A percentile compares a stretch with the other conserved stretches of the same genome.
Evolutionary conservation across 75 land plant species (phyloP).

Genomic region (Picea glauca): DNA sequence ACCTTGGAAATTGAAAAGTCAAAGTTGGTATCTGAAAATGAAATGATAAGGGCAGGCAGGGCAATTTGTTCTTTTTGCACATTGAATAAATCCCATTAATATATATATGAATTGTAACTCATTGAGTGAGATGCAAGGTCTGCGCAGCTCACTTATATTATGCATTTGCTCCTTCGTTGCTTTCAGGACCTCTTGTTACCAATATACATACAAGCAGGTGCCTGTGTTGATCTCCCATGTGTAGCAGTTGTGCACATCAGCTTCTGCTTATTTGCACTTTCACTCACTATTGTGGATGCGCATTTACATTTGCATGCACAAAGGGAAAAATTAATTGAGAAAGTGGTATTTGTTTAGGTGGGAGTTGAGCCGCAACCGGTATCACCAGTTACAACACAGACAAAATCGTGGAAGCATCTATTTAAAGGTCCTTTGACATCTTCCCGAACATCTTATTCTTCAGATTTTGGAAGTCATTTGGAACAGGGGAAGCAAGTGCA

Average conservation of each 20-base stretch:
- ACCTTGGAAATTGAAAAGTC: background rate
- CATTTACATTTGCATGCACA: slow-evolving; percentile 13
- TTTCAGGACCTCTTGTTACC: slow-evolving; percentile 9
- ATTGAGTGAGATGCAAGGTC: slow-evolving; percentile 5
- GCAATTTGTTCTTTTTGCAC: background rate
- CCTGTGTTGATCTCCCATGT: slow-evolving; percentile 2
- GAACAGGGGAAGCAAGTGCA: slow-evolving; percentile 19
- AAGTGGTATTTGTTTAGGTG: slow-evolving; percentile 29
- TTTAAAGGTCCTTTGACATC: slow-evolving; percentile 23
- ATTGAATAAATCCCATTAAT: background rate
- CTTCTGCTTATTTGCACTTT: slow-evolving; percentile 8
- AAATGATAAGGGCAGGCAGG: background rate
- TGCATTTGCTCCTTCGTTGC: slow-evolving; percentile 9
- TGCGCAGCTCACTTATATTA: slow-evolving; percentile 12
- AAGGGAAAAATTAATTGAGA: slow-evolving; percentile 7
- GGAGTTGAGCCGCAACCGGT: slow-evolving; percentile 22
- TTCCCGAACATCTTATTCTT: slow-evolving; percentile 21
- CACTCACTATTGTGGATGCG: slow-evolving; percentile 11
- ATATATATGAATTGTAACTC: background rate
- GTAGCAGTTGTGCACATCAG: slow-evolving; percentile 10
- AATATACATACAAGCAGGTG: slow-evolving; percentile 7
- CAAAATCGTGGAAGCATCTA: slow-evolving; percentile 62
- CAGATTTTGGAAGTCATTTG: slow-evolving; percentile 24
- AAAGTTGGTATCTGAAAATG: slow-evolving; percentile 6
- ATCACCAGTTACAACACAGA: slow-evolving; percentile 25